A percentile compares a stretch with the other conserved stretches of the same genome.
phyloP scores from a whole-genome alignment of 305 asterid species.

The Andrographis paniculata region DNA sequence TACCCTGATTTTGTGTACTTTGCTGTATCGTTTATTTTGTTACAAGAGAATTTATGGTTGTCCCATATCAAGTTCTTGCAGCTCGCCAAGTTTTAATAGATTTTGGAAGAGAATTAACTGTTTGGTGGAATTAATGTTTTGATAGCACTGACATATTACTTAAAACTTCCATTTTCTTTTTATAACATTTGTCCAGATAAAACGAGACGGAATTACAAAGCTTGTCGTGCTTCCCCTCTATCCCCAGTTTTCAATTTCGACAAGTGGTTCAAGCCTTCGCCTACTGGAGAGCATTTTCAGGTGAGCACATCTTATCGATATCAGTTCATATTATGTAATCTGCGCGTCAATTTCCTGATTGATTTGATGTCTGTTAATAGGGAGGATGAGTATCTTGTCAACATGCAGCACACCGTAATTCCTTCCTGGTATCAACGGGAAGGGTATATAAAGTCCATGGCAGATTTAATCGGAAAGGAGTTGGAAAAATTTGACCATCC shows the following conservation, averaged over 20 bases:
- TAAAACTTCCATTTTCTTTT: neutral
- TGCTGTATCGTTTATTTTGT: too few relatives aligned
- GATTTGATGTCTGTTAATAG: slow-evolving; percentile 19
- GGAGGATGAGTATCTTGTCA: slow-evolving; percentile 96
- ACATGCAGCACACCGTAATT: slow-evolving; percentile 99
- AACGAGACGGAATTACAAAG: slow-evolving; percentile 70
- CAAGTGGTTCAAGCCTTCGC: slow-evolving; percentile 99
- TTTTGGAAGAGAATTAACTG: too few relatives aligned
- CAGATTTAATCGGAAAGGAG: slow-evolving; percentile 83
- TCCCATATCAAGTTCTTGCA: too few relatives aligned
- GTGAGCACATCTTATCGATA: slow-evolving; percentile 27
- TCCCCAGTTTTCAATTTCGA: slow-evolving; percentile 97
- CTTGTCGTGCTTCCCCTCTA: slow-evolving; percentile 98
- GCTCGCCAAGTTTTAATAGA: too few relatives aligned
- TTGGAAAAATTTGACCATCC: slow-evolving; percentile 67
- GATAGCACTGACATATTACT: neutral
- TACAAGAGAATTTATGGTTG: too few relatives aligned
- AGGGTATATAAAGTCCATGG: slow-evolving; percentile 97
- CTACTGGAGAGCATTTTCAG: slow-evolving; percentile 90
- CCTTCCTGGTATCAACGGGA: slow-evolving; percentile 99
- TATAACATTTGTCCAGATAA: slow-evolving; percentile 46
- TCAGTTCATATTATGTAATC: slow-evolving; percentile 11
- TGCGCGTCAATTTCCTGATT: neutral
- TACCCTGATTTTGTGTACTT: too few relatives aligned
- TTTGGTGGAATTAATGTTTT: too few relatives aligned